Evolutionary conservation across 805 yeast species (phyloP).

Genomic region (Candida awuae): DNA sequence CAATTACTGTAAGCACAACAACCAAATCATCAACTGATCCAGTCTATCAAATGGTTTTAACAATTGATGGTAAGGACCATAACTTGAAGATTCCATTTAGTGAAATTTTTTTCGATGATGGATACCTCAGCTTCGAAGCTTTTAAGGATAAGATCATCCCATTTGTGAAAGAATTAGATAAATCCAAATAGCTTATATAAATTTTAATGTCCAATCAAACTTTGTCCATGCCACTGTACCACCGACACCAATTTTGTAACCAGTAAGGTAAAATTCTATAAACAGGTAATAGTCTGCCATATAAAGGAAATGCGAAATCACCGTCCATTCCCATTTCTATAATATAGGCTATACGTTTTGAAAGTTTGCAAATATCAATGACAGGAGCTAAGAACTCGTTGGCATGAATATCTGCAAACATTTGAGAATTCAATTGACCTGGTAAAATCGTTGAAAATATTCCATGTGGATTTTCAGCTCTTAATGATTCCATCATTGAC

Average conservation of each 20-base stretch:
- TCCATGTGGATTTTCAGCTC: conserved; percentile 30
- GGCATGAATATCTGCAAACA: conserved; percentile 42
- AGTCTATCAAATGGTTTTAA: conserved; percentile 32
- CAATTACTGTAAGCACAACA: conserved; percentile 32
- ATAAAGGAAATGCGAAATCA: conserved; percentile 37
- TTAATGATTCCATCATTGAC: conserved; percentile 38
- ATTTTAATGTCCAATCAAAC: conserved; percentile 7
- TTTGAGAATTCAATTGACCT: conserved; percentile 42
- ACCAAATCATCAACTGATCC: conserved; percentile 37
- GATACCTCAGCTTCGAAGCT: conserved; percentile 34
- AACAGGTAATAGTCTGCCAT: conserved; percentile 38
- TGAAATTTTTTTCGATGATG: conserved; percentile 39
- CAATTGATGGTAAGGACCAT: conserved; percentile 19
- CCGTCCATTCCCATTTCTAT: conserved; percentile 36
- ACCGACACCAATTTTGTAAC: conserved; percentile 27
- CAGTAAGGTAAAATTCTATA: conserved; percentile 35
- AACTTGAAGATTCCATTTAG: conserved; percentile 28
- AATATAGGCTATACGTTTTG: conserved; percentile 28
- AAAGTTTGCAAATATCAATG: conserved; percentile 32
- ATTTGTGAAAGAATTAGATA: conserved; percentile 16
- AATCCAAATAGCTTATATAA: conserved; percentile 12
- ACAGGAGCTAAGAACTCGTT: conserved; percentile 42
- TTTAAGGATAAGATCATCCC: conserved; percentile 24
- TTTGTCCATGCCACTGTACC: conserved; percentile 27
- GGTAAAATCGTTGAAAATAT: conserved; percentile 36